Percentiles rank a stretch among this genome's conserved stretches.
phyloP scores from a whole-genome alignment of 176 grass and related monocot genomes.

The Secale cereale region DNA sequence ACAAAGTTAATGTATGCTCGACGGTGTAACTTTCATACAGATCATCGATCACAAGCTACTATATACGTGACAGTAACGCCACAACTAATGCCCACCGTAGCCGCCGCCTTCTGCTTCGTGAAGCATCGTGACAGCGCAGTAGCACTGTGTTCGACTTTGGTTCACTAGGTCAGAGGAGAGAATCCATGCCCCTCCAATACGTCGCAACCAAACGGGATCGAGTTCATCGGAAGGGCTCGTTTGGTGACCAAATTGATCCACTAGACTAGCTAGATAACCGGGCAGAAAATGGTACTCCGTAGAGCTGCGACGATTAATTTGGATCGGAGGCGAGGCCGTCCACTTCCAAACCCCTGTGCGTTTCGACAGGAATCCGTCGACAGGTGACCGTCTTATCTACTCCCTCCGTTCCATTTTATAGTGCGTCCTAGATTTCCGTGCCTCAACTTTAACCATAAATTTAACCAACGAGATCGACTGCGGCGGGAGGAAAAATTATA shows the following conservation, averaged over 20 bases:
- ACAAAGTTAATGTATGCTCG: not conserved
- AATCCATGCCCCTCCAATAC: not conserved
- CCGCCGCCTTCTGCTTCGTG: not conserved
- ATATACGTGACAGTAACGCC: constrained; percentile 15
- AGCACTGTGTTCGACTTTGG: not conserved
- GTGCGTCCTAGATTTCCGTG: too few species aligned
- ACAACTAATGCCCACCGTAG: not conserved
- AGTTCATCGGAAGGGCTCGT: not conserved
- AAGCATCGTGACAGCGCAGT: not conserved
- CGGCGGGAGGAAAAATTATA: too few species aligned
- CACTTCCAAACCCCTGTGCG: not conserved
- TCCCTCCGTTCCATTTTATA: too few species aligned
- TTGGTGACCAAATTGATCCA: not conserved
- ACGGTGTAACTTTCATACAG: not conserved
- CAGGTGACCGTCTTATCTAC: not conserved
- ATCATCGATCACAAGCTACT: not conserved
- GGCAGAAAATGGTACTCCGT: not conserved
- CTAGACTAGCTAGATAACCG: not conserved
- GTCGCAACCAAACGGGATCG: not conserved
- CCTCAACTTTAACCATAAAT: too few species aligned
- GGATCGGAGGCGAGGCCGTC: not conserved
- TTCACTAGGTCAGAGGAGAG: not conserved
- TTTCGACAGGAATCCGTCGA: constrained; percentile 4
- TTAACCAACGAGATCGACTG: too few species aligned
- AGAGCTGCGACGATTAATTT: too few species aligned